Evolutionary conservation across 2,329 filamentous ascomycete species (phyloP), one percentile per base, ranked within the genome.

Genomic region (Epichloe brachyelytri): DNA sequence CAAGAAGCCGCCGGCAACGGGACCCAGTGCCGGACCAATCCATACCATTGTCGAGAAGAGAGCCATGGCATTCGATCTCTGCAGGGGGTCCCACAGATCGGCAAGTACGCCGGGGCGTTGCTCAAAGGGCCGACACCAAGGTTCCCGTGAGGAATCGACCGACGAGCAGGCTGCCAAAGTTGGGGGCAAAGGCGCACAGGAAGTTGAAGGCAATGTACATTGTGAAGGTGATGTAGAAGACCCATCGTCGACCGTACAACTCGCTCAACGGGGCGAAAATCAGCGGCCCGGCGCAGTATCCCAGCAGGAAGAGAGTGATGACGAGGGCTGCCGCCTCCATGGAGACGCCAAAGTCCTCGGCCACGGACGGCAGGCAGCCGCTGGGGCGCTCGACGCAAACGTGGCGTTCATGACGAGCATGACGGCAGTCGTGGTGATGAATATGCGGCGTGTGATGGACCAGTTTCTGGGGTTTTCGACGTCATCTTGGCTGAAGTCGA

Each of bases 181-280:
- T 79, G 5, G 73, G 72, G 0, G 76, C 70, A 55, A 77, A 80
- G 11, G 76, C 73, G 55, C 76, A 79, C 2, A 75, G 68, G 52
- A 77, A 71, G 59, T 70, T 74, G 62, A 78, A 77, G 41, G 68
- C 65, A 22, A 77, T 62, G 54, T 78, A 78, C 39, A 70, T 44
- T 12, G 60, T 62, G 59, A 78, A 77, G 0, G 69, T 69, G 45
- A 72, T 61, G 59, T 76, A 73, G 56, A 79, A 76, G 45, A 79
- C 70, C 68, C 70, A 75, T 56, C 75, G 59, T 7, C 77, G 67
- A 12, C 77, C 76, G 59, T 76, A 80, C 52, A 79, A 76, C 60
- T 81, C 78, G 38, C 71, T 76, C 19, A 80, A 58, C 0, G 78
- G 79, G 1, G 77, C 78, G 57, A 78, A 82, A 2, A 80, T 46